phyloP scores from a whole-genome alignment of 108 stramenopile species.

The Skeletonema costatum region DNA sequence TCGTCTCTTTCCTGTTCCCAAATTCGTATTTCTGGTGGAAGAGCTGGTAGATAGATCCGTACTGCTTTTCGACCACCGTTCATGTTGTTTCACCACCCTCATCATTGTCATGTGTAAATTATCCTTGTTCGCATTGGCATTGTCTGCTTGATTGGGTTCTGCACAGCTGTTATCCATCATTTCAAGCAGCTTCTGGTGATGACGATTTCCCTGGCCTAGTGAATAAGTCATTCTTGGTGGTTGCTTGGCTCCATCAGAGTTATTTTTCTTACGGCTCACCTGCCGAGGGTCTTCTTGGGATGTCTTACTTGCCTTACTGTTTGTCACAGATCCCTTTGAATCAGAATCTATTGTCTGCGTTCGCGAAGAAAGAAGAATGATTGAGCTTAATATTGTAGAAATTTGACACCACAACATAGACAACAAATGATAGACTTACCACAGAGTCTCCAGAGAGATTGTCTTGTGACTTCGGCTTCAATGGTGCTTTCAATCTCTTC shows the following conservation, averaged over 20 bases:
- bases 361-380: background rate
- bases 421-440: conserved; percentile 21
- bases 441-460: conserved; percentile 35
- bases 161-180: conserved; percentile 36
- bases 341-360: conserved; percentile 4
- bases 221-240: conserved; percentile 38
- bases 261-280: background rate
- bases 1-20: conserved; percentile 12
- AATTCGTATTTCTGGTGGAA: conserved; percentile 45
- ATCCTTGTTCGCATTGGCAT: conserved; percentile 3
- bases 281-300: background rate
- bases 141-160: background rate
- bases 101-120: conserved; percentile 51
- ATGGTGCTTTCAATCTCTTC: conserved; percentile 59
- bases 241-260: conserved; percentile 9
- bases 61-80: conserved; percentile 44
- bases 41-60: conserved; percentile 10
- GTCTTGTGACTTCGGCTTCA: conserved; percentile 51
- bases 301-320: background rate
- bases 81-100: conserved; percentile 47
- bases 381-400: background rate
- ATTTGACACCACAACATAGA: background rate
- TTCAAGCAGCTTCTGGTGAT: conserved; percentile 53
- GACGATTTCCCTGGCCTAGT: conserved; percentile 49
- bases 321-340: conserved; percentile 23